These are phyloP conservation scores for Phlebiopsis gigantea DNA, from an alignment of 768 basidiomycete species.

Conservation along the genomic window DNA sequence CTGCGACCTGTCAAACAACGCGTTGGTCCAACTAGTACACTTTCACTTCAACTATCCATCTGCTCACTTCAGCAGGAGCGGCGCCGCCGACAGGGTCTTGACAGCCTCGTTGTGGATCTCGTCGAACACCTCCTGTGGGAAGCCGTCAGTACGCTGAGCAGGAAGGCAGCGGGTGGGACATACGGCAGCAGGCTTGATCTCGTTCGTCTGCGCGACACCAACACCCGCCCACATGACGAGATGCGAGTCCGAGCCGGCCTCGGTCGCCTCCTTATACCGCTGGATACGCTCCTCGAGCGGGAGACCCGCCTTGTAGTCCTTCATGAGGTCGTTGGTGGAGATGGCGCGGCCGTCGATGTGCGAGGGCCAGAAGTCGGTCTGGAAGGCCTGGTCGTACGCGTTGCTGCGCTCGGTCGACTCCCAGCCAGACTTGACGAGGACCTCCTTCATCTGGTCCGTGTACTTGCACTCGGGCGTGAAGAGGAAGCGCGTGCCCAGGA, in stretches of 20 bases:
- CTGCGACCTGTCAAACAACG: not conserved
- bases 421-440: constrained; percentile 24
- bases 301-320: constrained; percentile 31
- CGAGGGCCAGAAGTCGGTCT: constrained; percentile 29
- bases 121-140: constrained; percentile 11
- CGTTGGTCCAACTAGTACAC: not conserved
- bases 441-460: constrained; percentile 29
- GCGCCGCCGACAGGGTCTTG: constrained; percentile 1
- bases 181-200: constrained; percentile 16
- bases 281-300: constrained; percentile 13
- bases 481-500: constrained; percentile 73
- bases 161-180: not conserved
- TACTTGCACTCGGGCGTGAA: constrained; percentile 57
- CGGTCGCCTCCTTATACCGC: constrained; percentile 12
- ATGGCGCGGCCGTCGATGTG: constrained; percentile 45
- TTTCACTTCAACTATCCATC: not conserved
- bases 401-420: constrained; percentile 27
- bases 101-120: constrained; percentile 13
- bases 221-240: constrained; percentile 17
- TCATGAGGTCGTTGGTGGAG: constrained; percentile 46
- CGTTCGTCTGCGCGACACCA: constrained; percentile 13
- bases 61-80: constrained; percentile 9
- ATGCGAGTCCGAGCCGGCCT: constrained; percentile 10
- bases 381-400: constrained; percentile 30
- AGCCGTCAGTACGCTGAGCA: not conserved